Evolutionary conservation across 164 flowering plant genomes (phyloP).

Genomic region (Euptelea pleiosperma): DNA sequence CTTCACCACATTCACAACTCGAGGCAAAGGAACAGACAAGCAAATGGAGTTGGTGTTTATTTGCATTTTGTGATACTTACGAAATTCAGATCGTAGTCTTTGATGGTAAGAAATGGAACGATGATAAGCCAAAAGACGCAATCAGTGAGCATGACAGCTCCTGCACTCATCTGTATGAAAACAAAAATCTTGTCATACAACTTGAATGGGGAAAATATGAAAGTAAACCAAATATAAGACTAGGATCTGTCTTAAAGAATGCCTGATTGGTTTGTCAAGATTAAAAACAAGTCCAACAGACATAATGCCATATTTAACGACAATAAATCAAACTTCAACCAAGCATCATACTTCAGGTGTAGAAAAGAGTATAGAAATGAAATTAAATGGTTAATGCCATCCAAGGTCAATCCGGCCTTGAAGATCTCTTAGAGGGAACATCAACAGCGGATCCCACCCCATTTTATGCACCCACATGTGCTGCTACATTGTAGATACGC

Average conservation of each 20-base stretch:
- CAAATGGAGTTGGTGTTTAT: not conserved
- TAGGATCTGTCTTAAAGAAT: too few relatives aligned
- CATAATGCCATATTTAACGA: not conserved
- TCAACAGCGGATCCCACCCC: not conserved
- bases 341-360: not conserved
- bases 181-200: not conserved
- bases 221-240: not conserved
- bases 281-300: not conserved
- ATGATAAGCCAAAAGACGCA: slow-evolving; percentile 87
- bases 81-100: slow-evolving; percentile 54
- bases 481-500: not conserved
- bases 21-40: slow-evolving; percentile 1
- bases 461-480: not conserved
- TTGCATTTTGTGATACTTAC: slow-evolving; percentile 43
- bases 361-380: too few relatives aligned
- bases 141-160: slow-evolving; percentile 93
- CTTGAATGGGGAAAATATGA: not conserved
- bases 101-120: slow-evolving; percentile 74
- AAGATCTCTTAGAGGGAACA: not conserved
- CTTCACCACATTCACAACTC: not conserved
- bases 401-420: not conserved
- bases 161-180: slow-evolving; percentile 74
- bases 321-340: not conserved
- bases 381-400: too few relatives aligned
- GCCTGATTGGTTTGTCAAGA: not conserved